Base-by-base conservation (phyloP, 1,139 yeast genomes). In the Sugiyamaella paludigena region DNA sequence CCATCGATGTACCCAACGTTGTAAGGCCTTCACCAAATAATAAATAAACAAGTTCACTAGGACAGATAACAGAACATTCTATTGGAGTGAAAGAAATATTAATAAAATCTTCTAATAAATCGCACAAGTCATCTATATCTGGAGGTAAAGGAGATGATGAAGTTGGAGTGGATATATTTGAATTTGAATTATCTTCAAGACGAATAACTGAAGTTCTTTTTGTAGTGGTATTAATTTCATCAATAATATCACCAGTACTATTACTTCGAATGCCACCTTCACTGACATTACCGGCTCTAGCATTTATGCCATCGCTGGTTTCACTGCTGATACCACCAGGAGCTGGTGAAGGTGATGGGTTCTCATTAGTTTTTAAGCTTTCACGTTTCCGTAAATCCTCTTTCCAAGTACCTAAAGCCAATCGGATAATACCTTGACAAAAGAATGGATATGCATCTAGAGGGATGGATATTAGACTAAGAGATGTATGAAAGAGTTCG, bases 21-120 rank as follows among this genome's bases (percentile, higher is more conserved):
- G 59, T 51, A 37, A 78, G 63, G 1, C 75, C 72, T 32, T 68
- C 63, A 4, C 59, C 59, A 56, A 80, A 79, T 4, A 74, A 55
- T n/a, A 58, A 53, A 3, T 62, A 58, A 58, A 78, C 68, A 8
- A 73, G 58, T 15, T 58, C 62, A 4, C 71, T 59, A 1, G 80
- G 73, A 49, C 81, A 76, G 7, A 80, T 78, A 7, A 80, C 68
- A 0, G 84, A 78, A 58, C 83, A 77, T 56, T 80, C 84, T 9
- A 66, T 57, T 0, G 84, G 83, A 1, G 83, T 78, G 52, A 77
- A 73, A 1, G 83, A 80, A 40, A 80, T 70, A 57, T 77, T 83
- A 55, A 79, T 74, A 57, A 80, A 78, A 36, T 61, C 61, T 36
- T 63, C 66, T 16, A 63, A 40, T 27, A 45, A 31, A 11, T 52